Percentiles rank a stretch among this genome's conserved stretches.
These are phyloP conservation scores for Forsythia viridissima DNA, from an alignment of 257 asterid genomes.

Conservation along the genomic window DNA sequence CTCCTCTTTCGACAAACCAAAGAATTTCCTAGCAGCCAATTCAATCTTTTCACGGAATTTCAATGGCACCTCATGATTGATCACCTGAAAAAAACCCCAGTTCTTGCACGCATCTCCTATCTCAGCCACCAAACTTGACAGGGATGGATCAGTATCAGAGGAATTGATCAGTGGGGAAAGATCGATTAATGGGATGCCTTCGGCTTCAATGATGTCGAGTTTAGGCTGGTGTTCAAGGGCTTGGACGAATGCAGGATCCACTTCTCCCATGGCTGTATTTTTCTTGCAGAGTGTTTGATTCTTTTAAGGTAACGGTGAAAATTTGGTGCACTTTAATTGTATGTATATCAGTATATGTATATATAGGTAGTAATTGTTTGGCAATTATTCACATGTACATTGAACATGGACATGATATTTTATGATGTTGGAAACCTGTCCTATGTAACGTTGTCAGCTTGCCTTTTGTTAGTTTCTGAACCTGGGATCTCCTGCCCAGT, in stretches of 20 bases:
- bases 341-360: background rate
- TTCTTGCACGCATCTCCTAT: conserved; percentile 46
- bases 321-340: background rate
- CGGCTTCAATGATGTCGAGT: conserved; percentile 35
- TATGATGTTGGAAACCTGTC: background rate
- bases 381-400: conserved; percentile 15
- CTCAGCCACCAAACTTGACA: conserved; percentile 22
- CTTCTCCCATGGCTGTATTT: conserved; percentile 54
- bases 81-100: conserved; percentile 59
- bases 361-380: background rate
- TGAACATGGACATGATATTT: conserved; percentile 37
- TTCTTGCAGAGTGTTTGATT: background rate
- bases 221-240: conserved; percentile 51
- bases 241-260: conserved; percentile 54
- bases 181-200: conserved; percentile 48
- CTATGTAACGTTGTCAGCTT: background rate
- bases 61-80: conserved; percentile 52
- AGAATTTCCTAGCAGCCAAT: conserved; percentile 32
- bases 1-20: conserved; percentile 38
- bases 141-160: conserved; percentile 13
- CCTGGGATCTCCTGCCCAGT: background rate
- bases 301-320: background rate
- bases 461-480: background rate
- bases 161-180: conserved; percentile 33
- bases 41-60: conserved; percentile 7